phyloP scores from a whole-genome alignment of 1,284 basidiomycete genomes.

The Retiboletus fuscus region DNA sequence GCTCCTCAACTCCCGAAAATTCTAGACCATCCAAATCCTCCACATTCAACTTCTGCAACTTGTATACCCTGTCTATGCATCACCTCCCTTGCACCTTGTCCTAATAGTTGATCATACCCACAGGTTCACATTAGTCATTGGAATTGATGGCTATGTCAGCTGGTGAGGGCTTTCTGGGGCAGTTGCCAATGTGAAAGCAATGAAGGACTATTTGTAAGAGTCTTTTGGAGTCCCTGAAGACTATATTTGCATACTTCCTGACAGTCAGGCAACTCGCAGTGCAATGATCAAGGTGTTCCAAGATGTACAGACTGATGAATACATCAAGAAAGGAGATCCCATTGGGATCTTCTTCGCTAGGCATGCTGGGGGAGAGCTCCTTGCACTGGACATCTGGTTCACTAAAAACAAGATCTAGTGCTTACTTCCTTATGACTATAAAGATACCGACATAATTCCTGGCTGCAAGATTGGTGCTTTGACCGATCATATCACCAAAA shows the following conservation, averaged over 20 bases:
- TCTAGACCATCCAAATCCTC: too few species aligned
- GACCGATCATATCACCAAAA: conserved; percentile 59
- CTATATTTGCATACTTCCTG: conserved; percentile 65
- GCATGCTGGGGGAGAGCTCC: conserved; percentile 65
- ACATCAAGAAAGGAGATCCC: conserved; percentile 66
- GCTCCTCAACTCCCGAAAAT: neutral
- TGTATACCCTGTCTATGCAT: neutral
- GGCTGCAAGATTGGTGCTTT: conserved; percentile 68
- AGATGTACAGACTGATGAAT: conserved; percentile 63
- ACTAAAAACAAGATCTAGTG: conserved; percentile 59
- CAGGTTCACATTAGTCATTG: conserved; percentile 68
- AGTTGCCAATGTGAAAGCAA: conserved; percentile 64
- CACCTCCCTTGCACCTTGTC: neutral
- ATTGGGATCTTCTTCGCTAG: conserved; percentile 74
- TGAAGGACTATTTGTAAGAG: conserved; percentile 63
- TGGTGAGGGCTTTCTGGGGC: conserved; percentile 68
- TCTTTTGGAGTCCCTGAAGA: conserved; percentile 63
- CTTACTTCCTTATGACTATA: conserved; percentile 68
- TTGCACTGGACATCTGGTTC: conserved; percentile 64
- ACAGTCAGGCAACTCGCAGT: conserved; percentile 64
- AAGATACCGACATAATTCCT: conserved; percentile 58
- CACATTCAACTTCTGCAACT: neutral
- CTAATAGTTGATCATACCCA: neutral
- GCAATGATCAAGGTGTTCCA: conserved; percentile 64
- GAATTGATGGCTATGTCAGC: conserved; percentile 67